Percentiles rank a stretch among this genome's conserved stretches.
Conservation (phyloP, 331 rosid species). For the Acacia concinna region DNA sequence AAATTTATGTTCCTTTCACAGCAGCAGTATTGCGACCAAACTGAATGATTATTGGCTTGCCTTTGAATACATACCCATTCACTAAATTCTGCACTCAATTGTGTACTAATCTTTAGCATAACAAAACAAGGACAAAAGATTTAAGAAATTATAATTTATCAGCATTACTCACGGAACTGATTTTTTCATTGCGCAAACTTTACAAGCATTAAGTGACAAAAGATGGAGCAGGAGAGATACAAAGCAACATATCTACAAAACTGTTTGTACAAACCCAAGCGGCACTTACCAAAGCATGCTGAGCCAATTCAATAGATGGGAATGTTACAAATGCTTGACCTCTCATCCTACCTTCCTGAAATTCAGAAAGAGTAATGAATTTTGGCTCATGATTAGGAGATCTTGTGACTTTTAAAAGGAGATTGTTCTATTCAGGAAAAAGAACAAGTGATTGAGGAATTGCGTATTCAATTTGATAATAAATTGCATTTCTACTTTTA, state of each 20-base stretch:
- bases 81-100: slow-evolving; percentile 69
- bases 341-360: slow-evolving; percentile 98
- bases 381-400: slow-evolving; percentile 21
- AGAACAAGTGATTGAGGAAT: neutral
- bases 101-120: neutral
- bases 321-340: slow-evolving; percentile 96
- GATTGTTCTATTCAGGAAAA: neutral
- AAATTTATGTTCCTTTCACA: slow-evolving; percentile 50
- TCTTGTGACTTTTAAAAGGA: slow-evolving; percentile 6
- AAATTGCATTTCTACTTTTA: neutral
- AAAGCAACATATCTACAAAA: neutral
- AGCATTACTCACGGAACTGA: neutral
- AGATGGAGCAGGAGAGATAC: neutral
- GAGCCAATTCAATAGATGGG: slow-evolving; percentile 84
- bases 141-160: neutral
- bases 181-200: neutral
- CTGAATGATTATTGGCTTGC: slow-evolving; percentile 93
- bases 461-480: neutral
- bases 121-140: slow-evolving; percentile 5
- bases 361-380: slow-evolving; percentile 29
- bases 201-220: neutral
- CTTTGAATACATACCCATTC: slow-evolving; percentile 75
- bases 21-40: slow-evolving; percentile 81
- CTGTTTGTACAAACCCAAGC: neutral
- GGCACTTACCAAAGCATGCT: slow-evolving; percentile 64